Evolutionary conservation across 768 basidiomycete genomes (phyloP), one percentile per base, ranked within the genome.

Genomic region (Lactarius trivialis): DNA sequence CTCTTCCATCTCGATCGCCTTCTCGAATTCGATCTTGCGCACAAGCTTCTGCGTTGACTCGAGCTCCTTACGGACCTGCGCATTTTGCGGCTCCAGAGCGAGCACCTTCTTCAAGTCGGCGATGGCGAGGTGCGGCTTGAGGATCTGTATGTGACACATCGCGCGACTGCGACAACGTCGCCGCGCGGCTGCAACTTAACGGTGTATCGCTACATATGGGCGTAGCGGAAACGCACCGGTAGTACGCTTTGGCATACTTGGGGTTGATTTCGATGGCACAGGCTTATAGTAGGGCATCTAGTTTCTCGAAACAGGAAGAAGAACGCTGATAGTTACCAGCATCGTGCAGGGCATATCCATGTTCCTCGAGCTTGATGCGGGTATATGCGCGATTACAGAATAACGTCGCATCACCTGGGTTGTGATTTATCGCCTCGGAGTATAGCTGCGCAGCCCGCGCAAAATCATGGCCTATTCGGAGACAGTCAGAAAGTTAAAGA

Each of bases 371-470:
- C 76, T 91, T 97, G 74, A 95, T 92, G 55, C 96, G 83, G 15
- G 91, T 82, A 74, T 93, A 91, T 2, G 97, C 93, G 39, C 96
- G 83, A 75, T 98, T 98, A 71, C 89, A 94, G 89, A 91, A 98
- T 56, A 96, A 74, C 15, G 93, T 94, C 56, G 93, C 77, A 69
- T 98, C 96, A 59, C 79, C 77, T 0, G 93, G 94, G 71, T 99
- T 94, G 71, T 86, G 82, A 66, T 88, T 85, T 67, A 98, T 89
- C 2, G 96, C 92, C 39, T 85, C 75, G 2, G 88, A 82, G 73
- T 98, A 99, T 39, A 97, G 74, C 43, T 81, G 79, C 11, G 89
- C 86, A 12, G 95, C 93, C 17, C 75, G 72, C 24, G 80, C 78
- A 72, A 94, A 98, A 68, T 90, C 84, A 72, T 92, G 89, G 52